Evolutionary conservation across 129 eudicot genomes (phyloP).

Genomic region (Helianthus tuberosus): DNA sequence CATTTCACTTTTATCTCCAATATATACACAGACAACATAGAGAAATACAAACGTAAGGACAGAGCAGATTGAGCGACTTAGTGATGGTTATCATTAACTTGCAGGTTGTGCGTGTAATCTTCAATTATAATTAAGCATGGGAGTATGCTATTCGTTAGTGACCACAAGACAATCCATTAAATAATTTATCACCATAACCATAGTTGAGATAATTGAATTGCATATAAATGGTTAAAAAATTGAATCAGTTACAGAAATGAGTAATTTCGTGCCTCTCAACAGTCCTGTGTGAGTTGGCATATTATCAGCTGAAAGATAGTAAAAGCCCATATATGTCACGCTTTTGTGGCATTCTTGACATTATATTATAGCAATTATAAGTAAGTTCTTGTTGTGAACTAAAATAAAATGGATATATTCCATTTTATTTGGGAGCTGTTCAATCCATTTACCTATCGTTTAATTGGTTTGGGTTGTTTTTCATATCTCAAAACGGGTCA

Average conservation of each 20-base stretch:
- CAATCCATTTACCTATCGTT: not conserved
- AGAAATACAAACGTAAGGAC: slow-evolving; percentile 12
- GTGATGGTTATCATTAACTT: not conserved
- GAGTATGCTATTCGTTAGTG: not conserved
- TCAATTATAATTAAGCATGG: not conserved
- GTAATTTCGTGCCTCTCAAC: not conserved
- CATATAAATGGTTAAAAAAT: not conserved
- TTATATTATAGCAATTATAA: not conserved
- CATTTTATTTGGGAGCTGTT: not conserved
- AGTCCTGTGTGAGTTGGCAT: not conserved
- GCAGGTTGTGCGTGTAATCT: not conserved
- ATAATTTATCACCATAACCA: slow-evolving; percentile 27
- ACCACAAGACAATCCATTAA: slow-evolving; percentile 39
- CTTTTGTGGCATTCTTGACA: not conserved
- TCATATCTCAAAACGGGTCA: not conserved
- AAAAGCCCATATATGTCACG: not conserved
- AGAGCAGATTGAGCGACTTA: slow-evolving; percentile 21
- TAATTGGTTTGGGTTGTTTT: slow-evolving; percentile 2
- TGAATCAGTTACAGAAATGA: not conserved
- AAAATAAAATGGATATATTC: not conserved
- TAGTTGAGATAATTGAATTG: not conserved
- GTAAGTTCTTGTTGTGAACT: not conserved
- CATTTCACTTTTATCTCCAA: not conserved
- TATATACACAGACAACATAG: not conserved
- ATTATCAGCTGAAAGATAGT: not conserved